phyloP scores from a whole-genome alignment of 352 stramenopile species.

The Globisporangium nunn region DNA sequence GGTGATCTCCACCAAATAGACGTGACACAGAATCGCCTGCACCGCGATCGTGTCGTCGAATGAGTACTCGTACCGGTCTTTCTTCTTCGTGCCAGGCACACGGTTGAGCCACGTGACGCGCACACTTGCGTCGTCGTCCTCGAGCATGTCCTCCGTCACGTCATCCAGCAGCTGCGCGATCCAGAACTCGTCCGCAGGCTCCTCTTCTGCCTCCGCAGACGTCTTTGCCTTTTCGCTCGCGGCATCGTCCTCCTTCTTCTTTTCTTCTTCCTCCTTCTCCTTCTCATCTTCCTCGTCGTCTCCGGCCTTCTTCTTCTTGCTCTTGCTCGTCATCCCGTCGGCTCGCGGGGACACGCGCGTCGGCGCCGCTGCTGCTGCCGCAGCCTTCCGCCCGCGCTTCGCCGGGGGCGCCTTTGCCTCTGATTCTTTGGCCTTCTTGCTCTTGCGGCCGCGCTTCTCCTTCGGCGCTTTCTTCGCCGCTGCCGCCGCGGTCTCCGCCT shows the following conservation, averaged over 20 bases:
- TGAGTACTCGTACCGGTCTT: slow-evolving; percentile 34
- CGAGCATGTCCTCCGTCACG: slow-evolving; percentile 68
- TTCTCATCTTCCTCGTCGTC: not conserved
- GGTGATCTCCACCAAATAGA: slow-evolving; percentile 42
- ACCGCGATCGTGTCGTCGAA: slow-evolving; percentile 62
- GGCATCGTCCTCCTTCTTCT: slow-evolving; percentile 3
- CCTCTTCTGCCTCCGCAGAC: not conserved
- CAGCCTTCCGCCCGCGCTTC: not conserved
- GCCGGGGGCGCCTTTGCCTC: not conserved
- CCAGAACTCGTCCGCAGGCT: slow-evolving; percentile 41
- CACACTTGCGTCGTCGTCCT: slow-evolving; percentile 32
- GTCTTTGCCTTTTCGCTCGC: not conserved
- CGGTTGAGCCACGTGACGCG: slow-evolving; percentile 62
- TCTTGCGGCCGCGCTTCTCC: slow-evolving; percentile 6
- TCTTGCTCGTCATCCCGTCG: not conserved
- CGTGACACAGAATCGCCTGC: slow-evolving; percentile 64
- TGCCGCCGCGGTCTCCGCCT: not conserved
- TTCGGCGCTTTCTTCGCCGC: slow-evolving; percentile 4
- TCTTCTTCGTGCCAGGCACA: slow-evolving; percentile 4
- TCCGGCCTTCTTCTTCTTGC: slow-evolving; percentile 6
- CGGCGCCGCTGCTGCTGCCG: not conserved
- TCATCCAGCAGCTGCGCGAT: slow-evolving; percentile 68
- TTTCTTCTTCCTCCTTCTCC: slow-evolving; percentile 4
- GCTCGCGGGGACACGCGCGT: not conserved
- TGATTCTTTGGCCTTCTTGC: slow-evolving; percentile 4